Base-by-base conservation (phyloP, 2,329 filamentous ascomycete species). In the Hymenoscyphus salicellus region DNA sequence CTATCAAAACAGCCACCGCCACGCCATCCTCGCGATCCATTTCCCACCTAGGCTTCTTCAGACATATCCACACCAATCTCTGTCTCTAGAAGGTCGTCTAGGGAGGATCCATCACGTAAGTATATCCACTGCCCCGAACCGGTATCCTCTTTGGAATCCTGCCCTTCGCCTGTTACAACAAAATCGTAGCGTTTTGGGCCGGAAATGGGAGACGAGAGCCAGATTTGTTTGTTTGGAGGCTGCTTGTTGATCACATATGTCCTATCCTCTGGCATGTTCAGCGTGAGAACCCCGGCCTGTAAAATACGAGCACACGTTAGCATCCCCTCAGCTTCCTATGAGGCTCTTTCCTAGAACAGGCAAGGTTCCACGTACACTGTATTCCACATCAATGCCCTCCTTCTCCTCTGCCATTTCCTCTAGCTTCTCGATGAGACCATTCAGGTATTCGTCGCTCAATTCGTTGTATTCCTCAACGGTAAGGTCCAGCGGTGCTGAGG, bases 231-330 rank as follows among this genome's bases (percentile, higher is more conserved):
- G 83, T 97, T 98, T 23, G 94, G 93, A 0, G 95, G 95, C 78
- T 99, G 95, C 79, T 99, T 99, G 85, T 99, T 99, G 79, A 99
- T 85, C 66, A 99, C 91, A 76, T 96, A 99, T 33, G 87, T 94
- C 67, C 93, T 93, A 60, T 86, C 81, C 14, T 83, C 80, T 1
- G 87, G 86, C 71, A 91, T 86, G 6, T 80, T 83, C 73, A 98
- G 82, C 68, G 88, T 93, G 71, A 98, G 83, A 63, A 98, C 93
- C 63, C 95, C 94, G 62, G 92, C 86, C 93, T 97, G 72, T 56
- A 66, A 66, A 56, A 33, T 23, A 32, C 36, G 8, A 55, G 23
- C 8, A 55, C 5, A 20, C 14, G 58, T 63, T 52, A 61, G 63
- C 23, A 60, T 56, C 17, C 55, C 5, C 26, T 26, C 26, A n/a